phyloP scores from a whole-genome alignment of 2,329 filamentous ascomycete genomes.

The Hysterium pulicare region DNA sequence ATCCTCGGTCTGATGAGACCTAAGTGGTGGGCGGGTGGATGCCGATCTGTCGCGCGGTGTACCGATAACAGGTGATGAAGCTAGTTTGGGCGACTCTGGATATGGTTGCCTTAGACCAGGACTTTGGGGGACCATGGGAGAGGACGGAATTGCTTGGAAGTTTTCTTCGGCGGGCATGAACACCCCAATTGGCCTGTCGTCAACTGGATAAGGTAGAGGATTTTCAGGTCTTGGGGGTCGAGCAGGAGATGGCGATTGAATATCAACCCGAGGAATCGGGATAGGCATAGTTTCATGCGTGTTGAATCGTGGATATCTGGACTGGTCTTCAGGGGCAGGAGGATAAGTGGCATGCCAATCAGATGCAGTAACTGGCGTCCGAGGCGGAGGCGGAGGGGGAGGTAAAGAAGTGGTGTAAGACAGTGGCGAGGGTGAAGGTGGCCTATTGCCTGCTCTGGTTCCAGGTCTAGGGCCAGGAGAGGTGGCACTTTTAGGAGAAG shows the following conservation, averaged over 20 bases:
- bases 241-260: constrained; percentile 30
- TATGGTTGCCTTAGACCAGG: constrained; percentile 14
- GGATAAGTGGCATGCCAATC: constrained; percentile 33
- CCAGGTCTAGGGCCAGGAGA: constrained; percentile 26
- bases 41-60: constrained; percentile 21
- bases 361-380: constrained; percentile 20
- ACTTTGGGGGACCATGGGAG: constrained; percentile 9
- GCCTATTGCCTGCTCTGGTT: constrained; percentile 10
- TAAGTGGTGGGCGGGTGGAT: constrained; percentile 11
- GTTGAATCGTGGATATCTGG: constrained; percentile 24
- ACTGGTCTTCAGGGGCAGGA: constrained; percentile 19
- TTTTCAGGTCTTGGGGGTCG: constrained; percentile 20
- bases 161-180: constrained; percentile 44
- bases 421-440: constrained; percentile 21
- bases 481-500: constrained; percentile 13
- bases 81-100: constrained; percentile 19
- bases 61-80: constrained; percentile 16
- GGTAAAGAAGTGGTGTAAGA: constrained; percentile 18
- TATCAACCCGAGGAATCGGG: constrained; percentile 25
- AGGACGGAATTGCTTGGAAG: constrained; percentile 37
- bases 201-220: constrained; percentile 45
- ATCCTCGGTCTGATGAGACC: constrained; percentile 19
- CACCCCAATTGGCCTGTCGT: constrained; percentile 33
- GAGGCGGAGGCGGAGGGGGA: constrained; percentile 15
- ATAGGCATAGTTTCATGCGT: constrained; percentile 26